Evolutionary conservation across 257 asterid genomes (phyloP).

Genomic region (Solanum virginianum): DNA sequence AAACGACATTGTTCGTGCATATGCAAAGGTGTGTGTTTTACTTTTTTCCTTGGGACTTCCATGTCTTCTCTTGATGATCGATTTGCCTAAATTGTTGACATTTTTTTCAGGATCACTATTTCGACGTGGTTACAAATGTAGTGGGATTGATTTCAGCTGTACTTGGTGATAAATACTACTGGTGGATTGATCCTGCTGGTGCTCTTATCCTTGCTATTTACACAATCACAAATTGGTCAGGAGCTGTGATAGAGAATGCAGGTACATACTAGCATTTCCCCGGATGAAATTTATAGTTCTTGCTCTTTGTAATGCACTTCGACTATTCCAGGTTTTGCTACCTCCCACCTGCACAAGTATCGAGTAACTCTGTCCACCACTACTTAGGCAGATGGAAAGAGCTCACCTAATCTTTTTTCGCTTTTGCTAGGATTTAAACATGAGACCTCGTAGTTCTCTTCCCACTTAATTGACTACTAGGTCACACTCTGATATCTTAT

Average conservation of each 20-base stretch:
- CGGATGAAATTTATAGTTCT: neutral
- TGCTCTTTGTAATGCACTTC: neutral
- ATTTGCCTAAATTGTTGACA: neutral
- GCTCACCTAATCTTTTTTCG: neutral
- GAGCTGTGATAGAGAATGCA: constrained; percentile 17
- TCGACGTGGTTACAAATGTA: constrained; percentile 32
- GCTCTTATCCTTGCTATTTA: constrained; percentile 24
- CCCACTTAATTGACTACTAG: neutral
- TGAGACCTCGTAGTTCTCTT: neutral
- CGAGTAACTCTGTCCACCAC: neutral
- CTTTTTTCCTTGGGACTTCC: neutral
- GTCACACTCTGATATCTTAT: neutral
- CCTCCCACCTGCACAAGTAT: neutral
- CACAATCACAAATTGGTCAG: constrained; percentile 16
- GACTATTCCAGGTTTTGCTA: neutral
- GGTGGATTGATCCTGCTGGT: constrained; percentile 46
- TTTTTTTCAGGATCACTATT: constrained; percentile 14
- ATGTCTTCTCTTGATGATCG: neutral
- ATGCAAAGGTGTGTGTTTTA: constrained; percentile 1
- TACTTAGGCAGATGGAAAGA: neutral
- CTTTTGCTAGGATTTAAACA: neutral
- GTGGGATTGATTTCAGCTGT: constrained; percentile 28
- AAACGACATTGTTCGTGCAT: constrained; percentile 24
- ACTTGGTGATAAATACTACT: constrained; percentile 27
- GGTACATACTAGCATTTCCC: neutral